Evolutionary conservation across 177 flowering plant species (phyloP).

Genomic region (Vitis hybrid): DNA sequence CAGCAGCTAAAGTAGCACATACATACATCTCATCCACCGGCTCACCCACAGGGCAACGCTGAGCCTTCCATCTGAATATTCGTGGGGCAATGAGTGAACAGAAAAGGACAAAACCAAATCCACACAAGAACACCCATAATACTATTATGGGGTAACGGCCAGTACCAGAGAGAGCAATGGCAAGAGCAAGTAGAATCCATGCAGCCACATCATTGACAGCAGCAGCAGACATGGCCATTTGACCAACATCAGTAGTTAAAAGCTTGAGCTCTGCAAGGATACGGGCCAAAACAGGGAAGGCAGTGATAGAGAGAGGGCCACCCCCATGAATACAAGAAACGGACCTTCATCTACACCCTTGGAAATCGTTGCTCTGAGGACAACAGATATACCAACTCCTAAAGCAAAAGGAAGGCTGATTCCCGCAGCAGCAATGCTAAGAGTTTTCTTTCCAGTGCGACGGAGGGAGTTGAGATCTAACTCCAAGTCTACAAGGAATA

Average conservation of each 20-base stretch:
- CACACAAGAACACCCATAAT: slow-evolving; percentile 53
- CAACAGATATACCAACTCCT: slow-evolving; percentile 53
- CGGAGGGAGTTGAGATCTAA: slow-evolving; percentile 42
- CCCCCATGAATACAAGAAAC: slow-evolving; percentile 68
- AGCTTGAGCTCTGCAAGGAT: slow-evolving; percentile 71
- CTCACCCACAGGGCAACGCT: slow-evolving; percentile 54
- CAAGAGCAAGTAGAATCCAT: slow-evolving; percentile 69
- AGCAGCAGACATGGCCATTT: slow-evolving; percentile 74
- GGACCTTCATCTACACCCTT: slow-evolving; percentile 34
- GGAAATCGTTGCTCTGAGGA: slow-evolving; percentile 38
- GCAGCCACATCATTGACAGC: slow-evolving; percentile 73
- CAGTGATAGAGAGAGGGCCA: slow-evolving; percentile 69
- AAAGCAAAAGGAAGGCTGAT: slow-evolving; percentile 51
- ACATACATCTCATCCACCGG: slow-evolving; percentile 55
- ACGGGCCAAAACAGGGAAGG: slow-evolving; percentile 69
- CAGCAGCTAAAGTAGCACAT: slow-evolving; percentile 49
- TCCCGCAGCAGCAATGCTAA: slow-evolving; percentile 50
- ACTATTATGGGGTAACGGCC: slow-evolving; percentile 43
- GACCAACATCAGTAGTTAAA: slow-evolving; percentile 58
- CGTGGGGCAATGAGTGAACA: slow-evolving; percentile 30
- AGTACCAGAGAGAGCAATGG: slow-evolving; percentile 50
- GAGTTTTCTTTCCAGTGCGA: slow-evolving; percentile 47
- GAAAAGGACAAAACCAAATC: slow-evolving; percentile 33
- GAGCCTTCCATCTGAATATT: slow-evolving; percentile 41
- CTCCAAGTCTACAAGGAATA: slow-evolving; percentile 59